These are phyloP conservation scores for Chlamydomonas schloesseri DNA, from an alignment of 139 green algal genomes.

Conservation along the genomic window DNA sequence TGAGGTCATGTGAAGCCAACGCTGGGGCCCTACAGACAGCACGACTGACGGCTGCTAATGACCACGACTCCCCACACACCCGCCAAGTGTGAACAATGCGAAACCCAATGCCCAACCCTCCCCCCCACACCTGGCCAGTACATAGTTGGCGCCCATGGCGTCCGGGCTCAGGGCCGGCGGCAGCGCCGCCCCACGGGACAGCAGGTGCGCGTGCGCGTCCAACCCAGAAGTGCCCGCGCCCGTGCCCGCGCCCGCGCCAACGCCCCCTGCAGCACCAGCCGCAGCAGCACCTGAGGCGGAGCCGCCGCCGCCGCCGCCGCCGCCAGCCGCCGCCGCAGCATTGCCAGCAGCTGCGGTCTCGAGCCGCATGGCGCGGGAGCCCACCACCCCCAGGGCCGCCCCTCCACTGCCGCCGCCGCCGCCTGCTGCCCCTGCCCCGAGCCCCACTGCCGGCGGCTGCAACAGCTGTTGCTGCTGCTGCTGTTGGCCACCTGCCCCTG, in stretches of 20 bases:
- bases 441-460: neutral
- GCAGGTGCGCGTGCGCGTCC: too few species aligned
- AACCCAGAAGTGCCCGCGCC: too few species aligned
- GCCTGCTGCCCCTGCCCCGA: neutral
- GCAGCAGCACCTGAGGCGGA: too few species aligned
- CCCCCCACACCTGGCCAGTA: slow-evolving; percentile 23
- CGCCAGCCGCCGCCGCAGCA: too few species aligned
- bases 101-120: neutral
- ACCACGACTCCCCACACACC: neutral
- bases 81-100: too few species aligned
- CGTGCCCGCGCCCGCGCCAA: neutral
- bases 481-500: too few species aligned
- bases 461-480: neutral
- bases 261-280: too few species aligned
- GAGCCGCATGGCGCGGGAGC: slow-evolving; percentile 6
- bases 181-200: neutral
- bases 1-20: too few species aligned
- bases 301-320: neutral
- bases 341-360: neutral
- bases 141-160: slow-evolving; percentile 25
- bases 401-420: neutral
- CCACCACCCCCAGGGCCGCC: too few species aligned
- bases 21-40: too few species aligned
- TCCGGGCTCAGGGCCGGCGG: neutral
- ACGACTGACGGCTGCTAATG: too few species aligned